phyloP scores from a whole-genome alignment of 768 basidiomycete genomes.

The Mycena galopus region DNA sequence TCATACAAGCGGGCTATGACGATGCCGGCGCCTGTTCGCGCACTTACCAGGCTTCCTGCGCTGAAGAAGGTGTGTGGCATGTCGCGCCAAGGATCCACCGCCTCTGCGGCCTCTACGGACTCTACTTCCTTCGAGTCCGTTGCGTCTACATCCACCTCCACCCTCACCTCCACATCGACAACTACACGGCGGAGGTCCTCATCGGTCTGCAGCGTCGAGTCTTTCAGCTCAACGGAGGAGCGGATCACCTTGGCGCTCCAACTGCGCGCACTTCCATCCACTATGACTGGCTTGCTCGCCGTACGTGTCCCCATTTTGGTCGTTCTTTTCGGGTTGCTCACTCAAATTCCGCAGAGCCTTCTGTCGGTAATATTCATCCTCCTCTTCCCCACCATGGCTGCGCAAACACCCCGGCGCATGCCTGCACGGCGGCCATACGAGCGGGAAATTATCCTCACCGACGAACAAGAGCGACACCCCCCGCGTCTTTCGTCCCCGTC shows the following conservation, averaged over 20 bases:
- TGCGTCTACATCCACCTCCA: background rate
- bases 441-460: slow-evolving; percentile 13
- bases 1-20: slow-evolving; percentile 13
- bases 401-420: background rate
- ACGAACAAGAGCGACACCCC: slow-evolving; percentile 7
- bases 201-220: slow-evolving; percentile 21
- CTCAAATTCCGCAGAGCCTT: slow-evolving; percentile 12
- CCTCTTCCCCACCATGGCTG: slow-evolving; percentile 8
- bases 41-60: background rate
- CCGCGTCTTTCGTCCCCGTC: background rate
- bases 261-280: background rate
- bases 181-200: slow-evolving; percentile 1
- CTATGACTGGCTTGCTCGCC: background rate
- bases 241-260: background rate
- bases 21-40: slow-evolving; percentile 15
- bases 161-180: background rate
- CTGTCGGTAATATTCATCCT: background rate
- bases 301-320: background rate
- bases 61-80: background rate
- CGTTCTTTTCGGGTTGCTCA: too few species aligned
- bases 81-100: background rate
- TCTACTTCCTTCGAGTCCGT: background rate
- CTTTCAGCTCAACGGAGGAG: slow-evolving; percentile 18
- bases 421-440: background rate
- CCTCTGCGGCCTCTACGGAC: background rate